A percentile compares a stretch with the other conserved stretches of the same genome.
These are phyloP conservation scores for Euphorbia celastroides DNA, from an alignment of 441 rosid species.

Conservation along the genomic window DNA sequence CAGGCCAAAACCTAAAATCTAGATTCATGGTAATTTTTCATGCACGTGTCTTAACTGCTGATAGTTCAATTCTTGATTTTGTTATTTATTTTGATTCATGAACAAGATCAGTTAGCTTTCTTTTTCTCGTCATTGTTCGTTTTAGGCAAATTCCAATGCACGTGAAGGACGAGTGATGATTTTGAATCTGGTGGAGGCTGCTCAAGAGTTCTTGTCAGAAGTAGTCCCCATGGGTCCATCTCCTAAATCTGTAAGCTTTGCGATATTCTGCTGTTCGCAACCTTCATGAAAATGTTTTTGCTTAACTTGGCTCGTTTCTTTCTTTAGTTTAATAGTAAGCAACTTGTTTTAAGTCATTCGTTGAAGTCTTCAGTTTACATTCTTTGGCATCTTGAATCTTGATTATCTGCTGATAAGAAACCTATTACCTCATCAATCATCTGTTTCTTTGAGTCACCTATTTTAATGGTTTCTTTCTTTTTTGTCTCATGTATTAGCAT, in stretches of 20 bases:
- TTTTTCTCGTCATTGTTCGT: not conserved
- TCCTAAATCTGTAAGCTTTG: slow-evolving; percentile 53
- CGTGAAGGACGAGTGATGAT: slow-evolving; percentile 97
- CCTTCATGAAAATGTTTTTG: slow-evolving; percentile 1
- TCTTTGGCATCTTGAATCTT: not conserved
- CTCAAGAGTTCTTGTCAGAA: slow-evolving; percentile 94
- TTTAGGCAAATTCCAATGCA: slow-evolving; percentile 76
- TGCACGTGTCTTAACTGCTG: not conserved
- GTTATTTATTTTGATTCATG: not conserved
- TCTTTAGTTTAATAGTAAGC: slow-evolving; percentile 3
- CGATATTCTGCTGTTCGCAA: not conserved
- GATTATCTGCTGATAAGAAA: slow-evolving; percentile 2
- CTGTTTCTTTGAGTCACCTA: not conserved
- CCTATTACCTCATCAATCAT: not conserved
- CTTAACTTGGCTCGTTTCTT: not conserved
- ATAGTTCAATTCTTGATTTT: slow-evolving; percentile 8
- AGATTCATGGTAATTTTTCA: not conserved
- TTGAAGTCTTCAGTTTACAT: not conserved
- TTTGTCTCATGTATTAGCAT: not conserved
- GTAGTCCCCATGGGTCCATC: slow-evolving; percentile 48
- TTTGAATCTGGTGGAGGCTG: slow-evolving; percentile 93
- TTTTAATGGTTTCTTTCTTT: not conserved
- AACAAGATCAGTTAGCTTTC: not conserved
- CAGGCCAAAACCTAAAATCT: not conserved
- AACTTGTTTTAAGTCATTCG: not conserved